A percentile compares a stretch with the other conserved stretches of the same genome.
phyloP scores from a whole-genome alignment of 768 basidiomycete genomes.

The Candolleomyces eurysporus region DNA sequence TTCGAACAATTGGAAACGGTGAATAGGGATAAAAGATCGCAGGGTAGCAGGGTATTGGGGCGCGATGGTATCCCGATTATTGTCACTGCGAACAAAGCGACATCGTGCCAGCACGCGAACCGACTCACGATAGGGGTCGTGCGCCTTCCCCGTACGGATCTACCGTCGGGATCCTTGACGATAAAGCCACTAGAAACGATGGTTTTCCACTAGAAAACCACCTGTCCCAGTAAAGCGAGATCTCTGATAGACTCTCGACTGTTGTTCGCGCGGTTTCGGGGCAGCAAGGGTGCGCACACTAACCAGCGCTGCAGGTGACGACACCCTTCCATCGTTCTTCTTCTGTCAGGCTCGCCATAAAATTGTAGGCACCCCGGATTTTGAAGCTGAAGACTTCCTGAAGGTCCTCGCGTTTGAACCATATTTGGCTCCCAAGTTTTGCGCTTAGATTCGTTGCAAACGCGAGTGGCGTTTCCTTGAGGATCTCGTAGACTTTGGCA shows the following conservation, averaged over 20 bases:
- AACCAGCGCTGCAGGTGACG: constrained; percentile 96
- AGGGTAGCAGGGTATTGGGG: neutral
- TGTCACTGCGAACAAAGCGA: no score
- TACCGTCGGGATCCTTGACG: no score
- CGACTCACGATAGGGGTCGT: no score
- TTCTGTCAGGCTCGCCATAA: constrained; percentile 86
- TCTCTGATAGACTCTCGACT: no score
- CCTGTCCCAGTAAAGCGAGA: no score
- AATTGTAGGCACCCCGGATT: constrained; percentile 96
- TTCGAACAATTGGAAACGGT: neutral
- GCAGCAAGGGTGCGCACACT: constrained; percentile 51
- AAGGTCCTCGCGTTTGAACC: constrained; percentile 95
- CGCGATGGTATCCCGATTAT: neutral
- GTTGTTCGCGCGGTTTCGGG: neutral
- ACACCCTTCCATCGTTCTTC: constrained; percentile 98
- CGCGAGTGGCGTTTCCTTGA: constrained; percentile 89
- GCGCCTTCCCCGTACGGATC: no score
- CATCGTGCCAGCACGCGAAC: no score
- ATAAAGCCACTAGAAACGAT: no score
- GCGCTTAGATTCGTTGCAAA: constrained; percentile 83
- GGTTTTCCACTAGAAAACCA: no score
- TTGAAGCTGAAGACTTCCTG: constrained; percentile 99
- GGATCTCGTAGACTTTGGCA: constrained; percentile 87
- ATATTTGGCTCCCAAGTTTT: constrained; percentile 89
- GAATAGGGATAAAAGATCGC: neutral